Evolutionary conservation across 164 flowering plant species (phyloP).

Genomic region (Nymphaea colorata): DNA sequence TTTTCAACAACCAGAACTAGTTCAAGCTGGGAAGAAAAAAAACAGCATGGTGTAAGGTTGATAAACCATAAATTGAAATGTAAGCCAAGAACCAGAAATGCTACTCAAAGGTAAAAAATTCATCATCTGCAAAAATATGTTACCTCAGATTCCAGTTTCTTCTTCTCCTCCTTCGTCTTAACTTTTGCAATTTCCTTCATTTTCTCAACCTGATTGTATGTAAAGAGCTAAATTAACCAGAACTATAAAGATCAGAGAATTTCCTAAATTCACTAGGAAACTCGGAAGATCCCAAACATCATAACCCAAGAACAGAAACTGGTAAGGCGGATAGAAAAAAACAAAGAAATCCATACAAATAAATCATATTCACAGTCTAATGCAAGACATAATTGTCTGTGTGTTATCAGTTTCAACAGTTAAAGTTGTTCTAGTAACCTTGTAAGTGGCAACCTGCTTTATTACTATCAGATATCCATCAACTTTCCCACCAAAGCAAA

Average conservation of each 20-base stretch:
- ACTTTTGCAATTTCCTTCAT: conserved; percentile 83
- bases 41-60: neutral
- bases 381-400: too few relatives aligned
- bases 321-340: too few relatives aligned
- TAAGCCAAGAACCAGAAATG: neutral
- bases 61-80: neutral
- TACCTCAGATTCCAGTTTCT: conserved; percentile 77
- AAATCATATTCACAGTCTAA: too few relatives aligned
- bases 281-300: neutral
- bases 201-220: conserved; percentile 63
- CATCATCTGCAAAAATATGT: conserved; percentile 3
- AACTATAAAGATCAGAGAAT: neutral
- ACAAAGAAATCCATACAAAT: too few relatives aligned
- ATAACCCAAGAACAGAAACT: neutral
- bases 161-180: conserved; percentile 75
- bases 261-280: neutral
- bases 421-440: too few relatives aligned
- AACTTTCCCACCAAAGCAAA: too few relatives aligned
- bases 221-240: neutral
- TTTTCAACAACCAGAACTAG: conserved; percentile 78
- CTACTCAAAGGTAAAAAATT: neutral
- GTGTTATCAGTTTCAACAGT: too few relatives aligned
- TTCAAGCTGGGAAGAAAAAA: conserved; percentile 57
- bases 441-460: too few relatives aligned
- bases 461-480: too few relatives aligned